These are phyloP conservation scores for Boletus rex-veris DNA, from an alignment of 768 basidiomycete species.

Conservation along the genomic window DNA sequence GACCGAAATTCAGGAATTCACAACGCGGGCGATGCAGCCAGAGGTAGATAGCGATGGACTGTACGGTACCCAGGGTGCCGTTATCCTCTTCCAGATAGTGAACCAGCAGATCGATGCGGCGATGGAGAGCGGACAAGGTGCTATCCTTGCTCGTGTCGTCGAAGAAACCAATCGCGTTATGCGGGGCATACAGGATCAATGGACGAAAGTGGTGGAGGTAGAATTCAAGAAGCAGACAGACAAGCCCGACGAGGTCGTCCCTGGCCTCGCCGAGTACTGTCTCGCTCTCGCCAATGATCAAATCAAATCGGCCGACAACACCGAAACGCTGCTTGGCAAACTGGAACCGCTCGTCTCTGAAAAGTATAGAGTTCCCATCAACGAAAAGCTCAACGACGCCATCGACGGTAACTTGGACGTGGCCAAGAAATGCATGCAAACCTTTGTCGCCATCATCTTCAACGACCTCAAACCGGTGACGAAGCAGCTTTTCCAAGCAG, in stretches of 20 bases:
- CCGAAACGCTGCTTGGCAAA: slow-evolving; percentile 79
- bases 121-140: slow-evolving; percentile 92
- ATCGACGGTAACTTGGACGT: slow-evolving; percentile 99
- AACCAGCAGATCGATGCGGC: slow-evolving; percentile 96
- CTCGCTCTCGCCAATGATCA: slow-evolving; percentile 98
- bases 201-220: slow-evolving; percentile 76
- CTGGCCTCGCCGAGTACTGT: slow-evolving; percentile 91
- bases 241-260: slow-evolving; percentile 82
- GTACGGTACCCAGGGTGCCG: slow-evolving; percentile 88
- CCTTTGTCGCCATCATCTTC: slow-evolving; percentile 91
- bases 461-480: slow-evolving; percentile 89
- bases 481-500: slow-evolving; percentile 74
- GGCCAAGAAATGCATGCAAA: slow-evolving; percentile 94
- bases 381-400: slow-evolving; percentile 87
- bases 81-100: slow-evolving; percentile 97
- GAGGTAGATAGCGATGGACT: slow-evolving; percentile 86
- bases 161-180: slow-evolving; percentile 87
- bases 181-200: slow-evolving; percentile 82
- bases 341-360: slow-evolving; percentile 90
- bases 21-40: slow-evolving; percentile 76
- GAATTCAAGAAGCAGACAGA: slow-evolving; percentile 88
- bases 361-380: slow-evolving; percentile 83
- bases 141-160: slow-evolving; percentile 87
- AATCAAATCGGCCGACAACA: slow-evolving; percentile 92
- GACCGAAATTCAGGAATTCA: slow-evolving; percentile 83